Evolutionary conservation across 2,329 filamentous ascomycete species (phyloP).

Genomic region (Aspergillus cejpii): DNA sequence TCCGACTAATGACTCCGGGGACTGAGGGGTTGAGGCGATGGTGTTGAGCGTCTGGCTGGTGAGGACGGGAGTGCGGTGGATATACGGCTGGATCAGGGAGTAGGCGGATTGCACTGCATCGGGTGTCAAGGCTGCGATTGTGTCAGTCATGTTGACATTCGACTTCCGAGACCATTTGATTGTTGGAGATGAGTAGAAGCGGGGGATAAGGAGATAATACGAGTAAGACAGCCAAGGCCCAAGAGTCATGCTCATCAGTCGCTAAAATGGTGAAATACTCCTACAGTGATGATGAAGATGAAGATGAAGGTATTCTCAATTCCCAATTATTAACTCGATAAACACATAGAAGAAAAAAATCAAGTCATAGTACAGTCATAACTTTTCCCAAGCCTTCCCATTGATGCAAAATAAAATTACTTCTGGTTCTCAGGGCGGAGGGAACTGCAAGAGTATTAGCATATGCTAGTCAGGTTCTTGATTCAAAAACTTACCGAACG

Average conservation of each 20-base stretch:
- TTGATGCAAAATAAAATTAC: constrained; percentile 43
- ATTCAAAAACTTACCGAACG: constrained; percentile 60
- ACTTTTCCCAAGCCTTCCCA: constrained; percentile 26
- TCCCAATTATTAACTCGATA: constrained; percentile 12
- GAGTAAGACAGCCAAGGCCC: no score
- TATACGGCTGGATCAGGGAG: constrained; percentile 62
- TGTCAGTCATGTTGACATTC: constrained; percentile 39
- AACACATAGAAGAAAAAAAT: constrained; percentile 20
- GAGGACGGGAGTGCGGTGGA: constrained; percentile 77
- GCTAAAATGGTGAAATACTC: no score
- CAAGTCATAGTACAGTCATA: constrained; percentile 33
- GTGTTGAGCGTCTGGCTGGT: constrained; percentile 68
- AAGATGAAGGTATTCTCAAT: constrained; percentile 1
- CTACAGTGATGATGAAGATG: no score
- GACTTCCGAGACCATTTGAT: no score
- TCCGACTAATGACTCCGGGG: constrained; percentile 46
- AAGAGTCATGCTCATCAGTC: no score
- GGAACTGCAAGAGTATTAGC: constrained; percentile 44
- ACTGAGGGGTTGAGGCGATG: constrained; percentile 67
- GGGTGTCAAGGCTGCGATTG: constrained; percentile 55
- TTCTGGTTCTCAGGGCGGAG: constrained; percentile 84
- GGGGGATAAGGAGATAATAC: no score
- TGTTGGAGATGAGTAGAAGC: no score
- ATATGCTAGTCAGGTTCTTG: neutral
- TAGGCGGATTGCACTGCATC: constrained; percentile 66